These are phyloP conservation scores for Seiridium unicorne DNA, from an alignment of 2,329 filamentous ascomycete genomes.

Conservation along the genomic window DNA sequence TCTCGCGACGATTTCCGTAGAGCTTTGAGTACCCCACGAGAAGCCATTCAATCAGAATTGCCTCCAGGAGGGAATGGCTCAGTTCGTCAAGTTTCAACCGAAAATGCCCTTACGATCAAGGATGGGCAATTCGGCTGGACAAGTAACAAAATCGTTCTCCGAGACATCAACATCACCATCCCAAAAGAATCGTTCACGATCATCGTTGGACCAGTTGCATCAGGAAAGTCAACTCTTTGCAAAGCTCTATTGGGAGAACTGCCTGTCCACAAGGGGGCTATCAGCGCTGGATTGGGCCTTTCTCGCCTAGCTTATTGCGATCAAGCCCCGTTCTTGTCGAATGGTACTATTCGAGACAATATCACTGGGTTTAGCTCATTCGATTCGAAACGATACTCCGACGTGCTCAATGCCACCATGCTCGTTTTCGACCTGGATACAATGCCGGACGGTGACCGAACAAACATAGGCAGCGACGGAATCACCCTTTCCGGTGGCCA, in stretches of 20 bases:
- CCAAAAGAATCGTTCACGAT: constrained; percentile 30
- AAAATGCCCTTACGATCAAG: constrained; percentile 15
- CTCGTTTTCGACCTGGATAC: constrained; percentile 28
- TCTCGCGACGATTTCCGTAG: constrained; percentile 24
- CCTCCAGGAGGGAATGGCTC: not conserved
- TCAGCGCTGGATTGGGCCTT: constrained; percentile 16
- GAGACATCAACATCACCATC: constrained; percentile 31
- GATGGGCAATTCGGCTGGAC: constrained; percentile 34
- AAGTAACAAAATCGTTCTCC: constrained; percentile 23
- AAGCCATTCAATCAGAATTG: not conserved
- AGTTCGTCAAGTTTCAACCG: not conserved
- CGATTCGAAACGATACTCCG: constrained; percentile 21
- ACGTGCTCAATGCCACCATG: constrained; percentile 24
- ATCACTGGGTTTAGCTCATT: constrained; percentile 26
- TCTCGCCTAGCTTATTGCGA: constrained; percentile 35
- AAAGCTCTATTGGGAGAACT: constrained; percentile 37
- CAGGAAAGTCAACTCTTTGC: constrained; percentile 43
- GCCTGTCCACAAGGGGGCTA: constrained; percentile 22
- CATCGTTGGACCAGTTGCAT: constrained; percentile 40
- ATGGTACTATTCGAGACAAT: constrained; percentile 29
- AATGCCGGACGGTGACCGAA: constrained; percentile 34
- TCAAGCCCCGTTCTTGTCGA: constrained; percentile 33
- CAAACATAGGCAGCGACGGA: constrained; percentile 42
- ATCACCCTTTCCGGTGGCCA: constrained; percentile 46
- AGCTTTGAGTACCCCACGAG: not conserved